Conservation (phyloP, 805 yeast species). For the Hanseniaspora nectarophila region DNA sequence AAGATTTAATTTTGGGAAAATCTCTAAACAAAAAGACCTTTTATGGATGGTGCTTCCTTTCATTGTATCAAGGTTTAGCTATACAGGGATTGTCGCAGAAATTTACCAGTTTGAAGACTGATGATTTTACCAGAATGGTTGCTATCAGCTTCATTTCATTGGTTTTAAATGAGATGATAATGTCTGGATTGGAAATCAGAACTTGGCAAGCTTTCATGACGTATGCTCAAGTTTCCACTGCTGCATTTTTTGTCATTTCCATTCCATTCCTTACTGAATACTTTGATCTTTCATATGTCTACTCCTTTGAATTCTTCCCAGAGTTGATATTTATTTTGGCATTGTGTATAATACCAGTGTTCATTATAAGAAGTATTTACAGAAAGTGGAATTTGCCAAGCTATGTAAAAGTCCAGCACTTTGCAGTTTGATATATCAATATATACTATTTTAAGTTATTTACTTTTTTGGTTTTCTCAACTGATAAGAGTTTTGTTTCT, state of each 20-base stretch:
- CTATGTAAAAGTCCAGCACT: slow-evolving; percentile 89
- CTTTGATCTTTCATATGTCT: slow-evolving; percentile 57
- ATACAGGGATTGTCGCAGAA: slow-evolving; percentile 74
- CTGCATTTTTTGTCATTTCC: slow-evolving; percentile 54
- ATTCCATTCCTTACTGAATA: slow-evolving; percentile 82
- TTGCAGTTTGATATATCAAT: slow-evolving; percentile 25
- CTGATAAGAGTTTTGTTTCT: not conserved
- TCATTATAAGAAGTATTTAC: slow-evolving; percentile 67
- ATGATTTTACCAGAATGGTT: slow-evolving; percentile 62
- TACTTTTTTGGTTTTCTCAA: not conserved
- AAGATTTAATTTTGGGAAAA: slow-evolving; percentile 78
- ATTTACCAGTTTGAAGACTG: slow-evolving; percentile 49
- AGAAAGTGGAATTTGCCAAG: slow-evolving; percentile 81
- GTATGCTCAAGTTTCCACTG: slow-evolving; percentile 57
- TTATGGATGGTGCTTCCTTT: slow-evolving; percentile 79
- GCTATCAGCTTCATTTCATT: slow-evolving; percentile 71
- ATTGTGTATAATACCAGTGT: slow-evolving; percentile 74
- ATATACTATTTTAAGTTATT: not conserved
- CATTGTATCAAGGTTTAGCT: slow-evolving; percentile 80
- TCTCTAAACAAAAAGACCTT: slow-evolving; percentile 79
- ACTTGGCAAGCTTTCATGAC: slow-evolving; percentile 83
- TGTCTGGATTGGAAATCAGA: slow-evolving; percentile 87
- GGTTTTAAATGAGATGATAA: slow-evolving; percentile 71
- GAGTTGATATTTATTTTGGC: slow-evolving; percentile 52
- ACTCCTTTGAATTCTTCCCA: slow-evolving; percentile 52